Evolutionary conservation across 345 rosid species (phyloP), one percentile per base, ranked within the genome.

Genomic region (Euphorbia pulcherrima): DNA sequence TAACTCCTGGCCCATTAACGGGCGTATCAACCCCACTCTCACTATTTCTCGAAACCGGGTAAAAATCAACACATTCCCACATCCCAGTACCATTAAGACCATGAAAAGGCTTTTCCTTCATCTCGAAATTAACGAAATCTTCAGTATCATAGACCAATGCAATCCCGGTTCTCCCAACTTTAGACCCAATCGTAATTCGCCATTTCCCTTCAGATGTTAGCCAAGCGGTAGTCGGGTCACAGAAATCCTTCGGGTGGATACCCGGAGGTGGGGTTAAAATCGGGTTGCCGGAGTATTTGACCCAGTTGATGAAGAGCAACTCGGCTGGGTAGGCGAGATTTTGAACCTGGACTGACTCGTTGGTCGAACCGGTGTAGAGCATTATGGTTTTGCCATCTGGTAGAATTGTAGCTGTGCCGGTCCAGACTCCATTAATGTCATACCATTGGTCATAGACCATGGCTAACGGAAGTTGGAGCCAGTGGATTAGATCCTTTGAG

Each of bases 181-280:
- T 92, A 10, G 98, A 84, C 35, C 98, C 98, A 10, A 92, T 79
- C 1, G 83, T 57, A 27, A 92, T 74, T 13, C 98, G 76, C 98
- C 98, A 92, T 62, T 88, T 92, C 5, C 97, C 98, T 9, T 76
- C 75, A 0, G 90, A 82, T 39, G 93, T 87, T 8, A 60, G 62
- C 98, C 98, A 92, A n/a, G 96, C 98, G 0, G 98, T 92, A 4
- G 98, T 92, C 0, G 98, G 98, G 66, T 92, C 98, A 3, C 98
- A 91, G 82, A 92, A 92, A 71, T 92, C 98, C 84, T 76, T 76
- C 56, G 23, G 8, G 18, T 64, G 64, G 35, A 88, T 80, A 35
- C 93, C 90, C 0, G 84, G 84, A 6, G 98, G 98, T 0, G 97
- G 92, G 64, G 75, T 77, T 5, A 92, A 82, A 46, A 92, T 86